Evolutionary conservation across 495 filamentous ascomycete genomes (phyloP).

Genomic region (Aspergillus baeticus): DNA sequence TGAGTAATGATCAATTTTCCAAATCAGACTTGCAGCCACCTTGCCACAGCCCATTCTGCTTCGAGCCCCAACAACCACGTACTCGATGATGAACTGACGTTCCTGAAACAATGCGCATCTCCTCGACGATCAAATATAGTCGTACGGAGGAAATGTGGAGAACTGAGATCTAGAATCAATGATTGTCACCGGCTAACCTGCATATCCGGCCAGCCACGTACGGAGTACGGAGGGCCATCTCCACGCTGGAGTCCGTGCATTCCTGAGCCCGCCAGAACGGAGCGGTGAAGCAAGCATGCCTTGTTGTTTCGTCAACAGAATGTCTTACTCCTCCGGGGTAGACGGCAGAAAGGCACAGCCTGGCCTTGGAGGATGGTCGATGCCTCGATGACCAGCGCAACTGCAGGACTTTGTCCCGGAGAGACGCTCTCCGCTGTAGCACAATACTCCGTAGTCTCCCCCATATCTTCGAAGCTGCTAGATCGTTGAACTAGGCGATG

Average conservation of each 20-base stretch:
- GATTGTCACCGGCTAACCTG: slow-evolving; percentile 12
- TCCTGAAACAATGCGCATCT: not conserved
- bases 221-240: not conserved
- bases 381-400: too few relatives aligned
- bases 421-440: too few relatives aligned
- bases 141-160: not conserved
- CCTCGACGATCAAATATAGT: not conserved
- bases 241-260: slow-evolving; percentile 7
- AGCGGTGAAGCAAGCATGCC: not conserved
- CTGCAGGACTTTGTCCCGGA: too few relatives aligned
- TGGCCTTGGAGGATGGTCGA: too few relatives aligned
- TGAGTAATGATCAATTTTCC: not conserved
- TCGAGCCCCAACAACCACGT: too few relatives aligned
- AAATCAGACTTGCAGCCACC: not conserved
- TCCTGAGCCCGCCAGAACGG: not conserved
- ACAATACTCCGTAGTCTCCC: too few relatives aligned
- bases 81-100: not conserved
- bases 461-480: too few relatives aligned
- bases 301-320: too few relatives aligned
- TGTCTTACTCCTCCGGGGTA: too few relatives aligned
- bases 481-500: too few relatives aligned
- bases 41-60: too few relatives aligned
- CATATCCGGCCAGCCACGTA: slow-evolving; percentile 7
- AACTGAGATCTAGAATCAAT: slow-evolving; percentile 8
- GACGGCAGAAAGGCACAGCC: too few relatives aligned